Percentiles rank a stretch among this genome's conserved stretches.
These are phyloP conservation scores for Cicer judaicum DNA, from an alignment of 306 rosid genomes.

Conservation along the genomic window DNA sequence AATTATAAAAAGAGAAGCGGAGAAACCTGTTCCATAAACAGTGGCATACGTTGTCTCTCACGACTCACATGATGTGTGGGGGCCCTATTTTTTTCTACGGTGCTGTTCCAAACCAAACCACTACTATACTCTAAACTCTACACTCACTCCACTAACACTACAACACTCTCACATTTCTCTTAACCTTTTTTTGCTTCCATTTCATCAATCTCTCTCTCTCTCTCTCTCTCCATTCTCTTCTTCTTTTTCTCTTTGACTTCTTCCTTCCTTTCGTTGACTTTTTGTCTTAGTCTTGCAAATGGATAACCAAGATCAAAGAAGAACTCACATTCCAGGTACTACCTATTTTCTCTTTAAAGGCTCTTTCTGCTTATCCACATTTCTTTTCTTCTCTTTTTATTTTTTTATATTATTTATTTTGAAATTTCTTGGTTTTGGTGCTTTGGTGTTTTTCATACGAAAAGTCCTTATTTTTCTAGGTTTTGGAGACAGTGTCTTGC, in stretches of 20 bases:
- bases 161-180: too few relatives aligned
- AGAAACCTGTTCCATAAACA: conserved; percentile 6
- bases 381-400: background rate
- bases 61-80: conserved; percentile 33
- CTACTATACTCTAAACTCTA: too few relatives aligned
- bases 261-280: conserved; percentile 28
- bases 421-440: conserved; percentile 12
- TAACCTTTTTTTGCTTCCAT: background rate
- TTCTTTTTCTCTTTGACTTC: conserved; percentile 19
- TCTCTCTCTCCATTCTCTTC: background rate
- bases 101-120: too few relatives aligned
- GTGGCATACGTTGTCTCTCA: conserved; percentile 16
- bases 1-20: too few relatives aligned
- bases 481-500: conserved; percentile 27
- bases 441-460: conserved; percentile 23
- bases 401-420: conserved; percentile 8
- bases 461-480: conserved; percentile 35
- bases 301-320: conserved; percentile 48
- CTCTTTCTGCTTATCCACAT: background rate
- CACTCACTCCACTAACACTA: too few relatives aligned
- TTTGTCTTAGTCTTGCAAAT: conserved; percentile 36
- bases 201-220: background rate
- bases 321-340: conserved; percentile 46
- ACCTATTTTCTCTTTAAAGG: conserved; percentile 7
- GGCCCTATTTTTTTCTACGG: conserved; percentile 20